Evolutionary conservation across 257 asterid species (phyloP).

Genomic region (Solanum dulcamara): DNA sequence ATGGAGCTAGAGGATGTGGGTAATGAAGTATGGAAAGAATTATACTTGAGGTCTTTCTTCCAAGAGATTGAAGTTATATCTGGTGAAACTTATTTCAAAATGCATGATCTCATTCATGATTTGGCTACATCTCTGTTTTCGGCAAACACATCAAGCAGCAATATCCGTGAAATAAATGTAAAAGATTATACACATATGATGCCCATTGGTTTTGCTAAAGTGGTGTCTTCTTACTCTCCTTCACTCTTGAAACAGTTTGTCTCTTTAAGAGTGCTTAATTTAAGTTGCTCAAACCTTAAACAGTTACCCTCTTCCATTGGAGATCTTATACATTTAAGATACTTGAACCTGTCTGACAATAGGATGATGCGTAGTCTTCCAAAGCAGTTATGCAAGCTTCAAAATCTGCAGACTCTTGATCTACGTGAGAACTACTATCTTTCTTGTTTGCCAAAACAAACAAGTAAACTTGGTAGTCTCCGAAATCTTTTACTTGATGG

Average conservation of each 20-base stretch:
- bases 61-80: background rate
- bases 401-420: slow-evolving; percentile 8
- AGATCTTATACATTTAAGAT: background rate
- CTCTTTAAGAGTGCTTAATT: background rate
- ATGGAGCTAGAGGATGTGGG: slow-evolving; percentile 12
- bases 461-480: slow-evolving; percentile 7
- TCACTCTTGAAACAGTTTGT: background rate
- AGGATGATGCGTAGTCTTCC: background rate
- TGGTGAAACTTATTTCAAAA: background rate
- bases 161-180: background rate
- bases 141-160: background rate
- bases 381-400: background rate
- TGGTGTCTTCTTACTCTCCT: background rate
- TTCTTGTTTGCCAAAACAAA: background rate
- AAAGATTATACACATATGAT: background rate
- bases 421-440: background rate
- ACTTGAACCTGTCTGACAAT: background rate
- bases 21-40: slow-evolving; percentile 11
- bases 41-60: slow-evolving; percentile 4
- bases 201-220: background rate
- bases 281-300: too few relatives aligned
- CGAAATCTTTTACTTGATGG: background rate
- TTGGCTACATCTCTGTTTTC: background rate
- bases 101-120: slow-evolving; percentile 12
- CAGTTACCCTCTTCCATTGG: background rate